phyloP scores from a whole-genome alignment of 768 basidiomycete species.

The Mycena olivaceomarginata region DNA sequence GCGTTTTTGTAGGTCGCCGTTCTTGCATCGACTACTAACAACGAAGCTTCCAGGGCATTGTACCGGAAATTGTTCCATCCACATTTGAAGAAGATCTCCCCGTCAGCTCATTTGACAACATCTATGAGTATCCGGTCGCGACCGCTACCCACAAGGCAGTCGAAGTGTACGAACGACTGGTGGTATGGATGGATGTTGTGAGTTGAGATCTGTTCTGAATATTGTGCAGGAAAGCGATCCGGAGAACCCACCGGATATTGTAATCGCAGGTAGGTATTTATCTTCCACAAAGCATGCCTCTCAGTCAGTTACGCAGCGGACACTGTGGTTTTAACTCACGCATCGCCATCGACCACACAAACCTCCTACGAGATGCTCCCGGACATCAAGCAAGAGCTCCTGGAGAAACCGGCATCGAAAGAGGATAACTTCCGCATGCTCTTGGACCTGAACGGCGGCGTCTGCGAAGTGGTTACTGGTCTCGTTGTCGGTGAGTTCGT shows the following conservation, averaged over 20 bases:
- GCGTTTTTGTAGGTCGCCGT: constrained; percentile 76
- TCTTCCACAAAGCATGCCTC: background rate
- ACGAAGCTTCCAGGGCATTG: constrained; percentile 57
- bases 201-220: constrained; percentile 17
- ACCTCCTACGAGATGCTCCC: constrained; percentile 73
- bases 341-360: constrained; percentile 75
- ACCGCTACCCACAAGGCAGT: constrained; percentile 89
- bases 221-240: constrained; percentile 67
- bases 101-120: constrained; percentile 78
- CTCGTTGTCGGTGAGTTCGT: constrained; percentile 81
- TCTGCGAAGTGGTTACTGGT: constrained; percentile 96
- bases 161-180: constrained; percentile 92
- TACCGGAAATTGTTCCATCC: constrained; percentile 84
- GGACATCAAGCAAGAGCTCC: constrained; percentile 77
- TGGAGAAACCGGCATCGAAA: constrained; percentile 92
- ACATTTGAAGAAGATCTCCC: constrained; percentile 89
- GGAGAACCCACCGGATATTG: constrained; percentile 86
- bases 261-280: constrained; percentile 77
- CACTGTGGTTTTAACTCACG: constrained; percentile 93
- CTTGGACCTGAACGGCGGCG: constrained; percentile 87
- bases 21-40: background rate
- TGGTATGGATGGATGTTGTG: constrained; percentile 62
- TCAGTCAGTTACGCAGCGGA: constrained; percentile 77
- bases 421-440: constrained; percentile 93
- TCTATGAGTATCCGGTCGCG: constrained; percentile 85